A percentile compares a stretch with the other conserved stretches of the same genome.
These are phyloP conservation scores for Sarocladium kiliense DNA, from an alignment of 2,329 filamentous ascomycete species.

Conservation along the genomic window DNA sequence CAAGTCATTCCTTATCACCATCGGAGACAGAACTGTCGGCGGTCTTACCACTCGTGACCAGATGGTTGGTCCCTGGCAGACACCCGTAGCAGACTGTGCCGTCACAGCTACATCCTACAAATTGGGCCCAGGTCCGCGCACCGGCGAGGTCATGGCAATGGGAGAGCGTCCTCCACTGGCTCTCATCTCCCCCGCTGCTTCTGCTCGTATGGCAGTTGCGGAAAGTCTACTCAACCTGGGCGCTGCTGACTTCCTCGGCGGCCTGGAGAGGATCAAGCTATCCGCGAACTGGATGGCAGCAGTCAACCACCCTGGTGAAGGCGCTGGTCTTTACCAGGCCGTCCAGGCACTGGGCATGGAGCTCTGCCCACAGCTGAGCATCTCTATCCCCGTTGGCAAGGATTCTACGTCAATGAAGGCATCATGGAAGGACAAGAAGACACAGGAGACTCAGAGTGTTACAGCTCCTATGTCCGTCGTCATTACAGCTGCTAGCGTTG, in stretches of 20 bases:
- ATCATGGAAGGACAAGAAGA: conserved; percentile 73
- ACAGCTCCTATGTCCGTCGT: conserved; percentile 88
- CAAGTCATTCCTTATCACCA: conserved; percentile 95
- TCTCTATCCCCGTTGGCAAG: conserved; percentile 94
- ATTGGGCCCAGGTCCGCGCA: conserved; percentile 58
- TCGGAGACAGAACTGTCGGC: conserved; percentile 87
- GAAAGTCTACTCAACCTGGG: conserved; percentile 92
- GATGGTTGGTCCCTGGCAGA: conserved; percentile 96
- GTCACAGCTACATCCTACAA: conserved; percentile 82
- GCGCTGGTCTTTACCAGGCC: conserved; percentile 86
- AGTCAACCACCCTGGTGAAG: conserved; percentile 88
- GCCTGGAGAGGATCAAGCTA: conserved; percentile 74
- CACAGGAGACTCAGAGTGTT: conserved; percentile 70
- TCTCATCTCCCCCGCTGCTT: conserved; percentile 82
- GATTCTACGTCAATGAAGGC: conserved; percentile 99
- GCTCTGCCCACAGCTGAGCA: conserved; percentile 81
- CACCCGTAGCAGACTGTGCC: conserved; percentile 87
- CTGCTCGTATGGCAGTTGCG: conserved; percentile 91
- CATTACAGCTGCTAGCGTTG: conserved; percentile 84
- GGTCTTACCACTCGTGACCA: conserved; percentile 86
- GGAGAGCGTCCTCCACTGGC: conserved; percentile 88
- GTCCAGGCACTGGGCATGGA: conserved; percentile 91
- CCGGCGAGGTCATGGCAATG: conserved; percentile 97
- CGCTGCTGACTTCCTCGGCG: conserved; percentile 65
- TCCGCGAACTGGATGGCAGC: conserved; percentile 99